These are phyloP conservation scores for Hyphopichia pseudoburtonii DNA, from an alignment of 1,139 yeast genomes.

Conservation along the genomic window DNA sequence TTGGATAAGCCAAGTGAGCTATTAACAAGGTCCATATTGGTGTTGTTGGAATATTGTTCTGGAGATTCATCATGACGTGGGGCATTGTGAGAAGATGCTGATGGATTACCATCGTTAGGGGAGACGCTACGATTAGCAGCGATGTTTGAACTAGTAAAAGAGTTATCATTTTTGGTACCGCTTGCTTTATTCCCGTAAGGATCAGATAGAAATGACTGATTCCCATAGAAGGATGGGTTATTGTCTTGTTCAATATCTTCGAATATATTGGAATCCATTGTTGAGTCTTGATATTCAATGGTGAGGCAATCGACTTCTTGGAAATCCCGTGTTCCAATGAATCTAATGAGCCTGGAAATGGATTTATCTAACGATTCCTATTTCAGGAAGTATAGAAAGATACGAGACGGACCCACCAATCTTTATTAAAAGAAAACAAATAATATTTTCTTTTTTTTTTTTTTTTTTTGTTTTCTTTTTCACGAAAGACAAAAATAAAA, in stretches of 20 bases:
- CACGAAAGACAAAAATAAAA: no score
- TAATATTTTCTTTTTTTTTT: no score
- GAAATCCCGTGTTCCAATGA: no score
- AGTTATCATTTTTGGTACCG: not conserved
- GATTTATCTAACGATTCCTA: no score
- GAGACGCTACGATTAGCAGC: not conserved
- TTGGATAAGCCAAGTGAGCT: conserved; percentile 42
- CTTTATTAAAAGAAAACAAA: no score
- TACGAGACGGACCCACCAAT: no score
- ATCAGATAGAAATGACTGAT: conserved; percentile 26
- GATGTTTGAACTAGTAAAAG: not conserved
- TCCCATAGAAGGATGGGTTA: conserved; percentile 47
- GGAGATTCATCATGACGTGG: not conserved
- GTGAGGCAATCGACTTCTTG: no score
- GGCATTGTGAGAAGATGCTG: not conserved
- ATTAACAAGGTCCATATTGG: conserved; percentile 24
- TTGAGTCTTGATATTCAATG: no score
- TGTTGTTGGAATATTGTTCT: not conserved
- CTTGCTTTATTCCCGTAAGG: conserved; percentile 24
- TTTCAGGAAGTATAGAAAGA: no score
- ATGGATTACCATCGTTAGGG: not conserved
- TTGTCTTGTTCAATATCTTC: conserved; percentile 50
- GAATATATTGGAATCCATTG: conserved; percentile 16
- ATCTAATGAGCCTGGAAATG: no score
- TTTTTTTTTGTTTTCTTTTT: no score